Evolutionary conservation across 805 yeast species (phyloP), one percentile per base, ranked within the genome.

Genomic region (Hermanozyma aechmeae): DNA sequence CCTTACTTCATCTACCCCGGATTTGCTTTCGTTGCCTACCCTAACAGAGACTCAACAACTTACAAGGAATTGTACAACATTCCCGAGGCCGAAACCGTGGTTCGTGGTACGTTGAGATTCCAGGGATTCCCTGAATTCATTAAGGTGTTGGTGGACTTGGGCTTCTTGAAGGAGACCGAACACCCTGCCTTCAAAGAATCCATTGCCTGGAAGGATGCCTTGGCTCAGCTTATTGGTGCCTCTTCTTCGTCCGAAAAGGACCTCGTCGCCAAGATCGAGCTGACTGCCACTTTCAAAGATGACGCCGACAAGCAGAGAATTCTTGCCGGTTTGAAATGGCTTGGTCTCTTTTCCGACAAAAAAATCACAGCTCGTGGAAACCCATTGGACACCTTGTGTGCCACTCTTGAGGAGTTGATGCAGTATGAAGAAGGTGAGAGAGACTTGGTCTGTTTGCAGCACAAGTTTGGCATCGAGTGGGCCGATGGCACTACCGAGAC

Each of bases 41-140:
- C 98, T 50, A 92, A 92, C 77, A 82, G 98, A 70, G 98, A 92
- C 64, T 87, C 96, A 23, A 85, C 96, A 36, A 73, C 80, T 33
- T 92, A 84, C 73, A 82, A 76, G 68, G 93, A 87, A 59, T 75
- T 87, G 44, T 92, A 92, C 64, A 60, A 73, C 51, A 92, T 92
- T 38, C 98, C 98, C 43, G 98, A 92, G 69, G 97, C 97, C 43
- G 85, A 92, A 53, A 85, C 95, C 35, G 85, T 89, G 38, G 73
- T 92, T 51, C 82, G 98, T 69, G 98, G 98, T 53, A 92, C 98
- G 40, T 72, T 92, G 55, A 77, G 98, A 68, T 92, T 71, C 76
- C 96, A 86, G 67, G 98, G 98, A 28, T 92, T 92, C 89, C 96
- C 97, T 36, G 95, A 89, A 66, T 89, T 92, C 58, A 79, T 87